Percentiles rank a stretch among this genome's conserved stretches.
Conservation (phyloP, 2,329 filamentous ascomycete genomes). For the Microcyclosporella mali region DNA sequence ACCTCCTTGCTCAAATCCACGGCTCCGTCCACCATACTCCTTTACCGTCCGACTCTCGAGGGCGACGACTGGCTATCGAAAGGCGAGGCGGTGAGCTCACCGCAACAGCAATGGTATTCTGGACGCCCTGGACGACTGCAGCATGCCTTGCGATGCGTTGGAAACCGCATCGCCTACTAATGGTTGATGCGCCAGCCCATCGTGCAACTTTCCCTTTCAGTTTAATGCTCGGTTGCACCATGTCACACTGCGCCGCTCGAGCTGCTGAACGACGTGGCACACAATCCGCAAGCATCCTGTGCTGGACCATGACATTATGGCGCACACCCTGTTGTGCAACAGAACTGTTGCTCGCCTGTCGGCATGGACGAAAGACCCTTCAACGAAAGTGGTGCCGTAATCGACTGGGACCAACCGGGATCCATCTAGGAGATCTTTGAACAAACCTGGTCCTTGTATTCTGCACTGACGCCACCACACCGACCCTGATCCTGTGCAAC, state of each 20-base stretch:
- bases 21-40: background rate
- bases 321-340: constrained; percentile 12
- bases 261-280: constrained; percentile 19
- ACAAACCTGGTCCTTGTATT: constrained; percentile 5
- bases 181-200: constrained; percentile 13
- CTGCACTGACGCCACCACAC: constrained; percentile 3
- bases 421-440: constrained; percentile 1
- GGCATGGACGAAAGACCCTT: constrained; percentile 7
- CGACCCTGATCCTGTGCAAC: constrained; percentile 11
- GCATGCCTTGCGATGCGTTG: constrained; percentile 10
- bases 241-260: constrained; percentile 13
- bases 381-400: constrained; percentile 1
- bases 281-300: background rate
- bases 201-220: constrained; percentile 19
- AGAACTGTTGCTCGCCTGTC: constrained; percentile 21
- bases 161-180: background rate
- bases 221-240: constrained; percentile 16
- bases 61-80: background rate
- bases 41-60: background rate
- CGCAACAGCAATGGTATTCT: constrained; percentile 15
- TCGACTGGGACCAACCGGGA: constrained; percentile 5
- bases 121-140: constrained; percentile 11
- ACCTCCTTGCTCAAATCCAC: background rate
- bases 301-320: constrained; percentile 3
- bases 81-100: constrained; percentile 20